These are phyloP conservation scores for Juncus effusus DNA, from an alignment of 176 grass and related monocot genomes.

Conservation along the genomic window DNA sequence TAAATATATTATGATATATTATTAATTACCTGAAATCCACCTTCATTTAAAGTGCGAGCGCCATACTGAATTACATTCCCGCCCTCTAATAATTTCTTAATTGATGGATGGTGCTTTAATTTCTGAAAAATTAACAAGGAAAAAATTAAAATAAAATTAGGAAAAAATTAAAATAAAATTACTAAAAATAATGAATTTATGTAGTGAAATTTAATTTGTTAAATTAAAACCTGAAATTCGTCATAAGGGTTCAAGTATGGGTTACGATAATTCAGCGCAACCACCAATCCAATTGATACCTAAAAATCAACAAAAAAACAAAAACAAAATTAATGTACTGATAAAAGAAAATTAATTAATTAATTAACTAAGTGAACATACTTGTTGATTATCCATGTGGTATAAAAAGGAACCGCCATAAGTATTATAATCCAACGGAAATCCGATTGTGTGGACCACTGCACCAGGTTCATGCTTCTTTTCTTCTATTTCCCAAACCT, in stretches of 20 bases:
- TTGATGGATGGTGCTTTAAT: conserved; percentile 80
- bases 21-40: conserved; percentile 75
- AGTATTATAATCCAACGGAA: conserved; percentile 81
- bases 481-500: conserved; percentile 97
- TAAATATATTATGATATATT: conserved; percentile 8
- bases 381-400: conserved; percentile 84
- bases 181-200: too few species aligned
- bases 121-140: conserved; percentile 44
- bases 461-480: conserved; percentile 69
- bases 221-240: conserved; percentile 74
- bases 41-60: conserved; percentile 95
- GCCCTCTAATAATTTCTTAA: conserved; percentile 67
- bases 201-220: too few species aligned
- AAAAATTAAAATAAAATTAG: background rate
- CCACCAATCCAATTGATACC: conserved; percentile 83
- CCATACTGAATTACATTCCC: conserved; percentile 86
- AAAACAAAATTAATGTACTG: background rate
- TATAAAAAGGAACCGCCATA: conserved; percentile 91
- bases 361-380: conserved; percentile 24
- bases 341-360: background rate
- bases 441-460: conserved; percentile 89
- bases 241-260: conserved; percentile 87
- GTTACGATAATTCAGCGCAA: conserved; percentile 89
- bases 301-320: conserved; percentile 27
- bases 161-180: conserved; percentile 2